phyloP scores from a whole-genome alignment of 805 yeast genomes.

The Myxozyma vanderwaltii region DNA sequence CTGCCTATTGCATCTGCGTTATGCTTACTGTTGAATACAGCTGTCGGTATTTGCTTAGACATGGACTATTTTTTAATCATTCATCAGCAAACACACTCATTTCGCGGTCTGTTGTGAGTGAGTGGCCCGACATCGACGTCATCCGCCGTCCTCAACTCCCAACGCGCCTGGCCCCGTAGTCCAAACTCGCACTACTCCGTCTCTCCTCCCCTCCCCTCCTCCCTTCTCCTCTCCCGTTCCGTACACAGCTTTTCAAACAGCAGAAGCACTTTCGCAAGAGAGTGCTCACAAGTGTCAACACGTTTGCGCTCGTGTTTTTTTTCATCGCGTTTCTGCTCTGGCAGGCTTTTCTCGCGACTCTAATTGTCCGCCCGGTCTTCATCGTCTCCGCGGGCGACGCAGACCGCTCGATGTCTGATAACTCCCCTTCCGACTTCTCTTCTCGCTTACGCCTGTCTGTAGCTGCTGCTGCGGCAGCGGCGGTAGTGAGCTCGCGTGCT shows the following conservation, averaged over 20 bases:
- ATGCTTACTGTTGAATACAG: no score
- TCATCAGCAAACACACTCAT: no score
- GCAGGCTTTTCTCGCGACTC: constrained; percentile 30
- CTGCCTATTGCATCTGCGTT: no score
- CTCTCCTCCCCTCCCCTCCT: no score
- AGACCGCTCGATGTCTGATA: background rate
- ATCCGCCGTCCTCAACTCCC: background rate
- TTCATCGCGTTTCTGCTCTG: constrained; percentile 31
- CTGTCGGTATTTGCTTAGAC: no score
- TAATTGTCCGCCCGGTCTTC: constrained; percentile 29
- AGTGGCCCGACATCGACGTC: no score
- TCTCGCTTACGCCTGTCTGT: constrained; percentile 5
- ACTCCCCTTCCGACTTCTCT: background rate
- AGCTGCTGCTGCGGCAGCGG: constrained; percentile 6
- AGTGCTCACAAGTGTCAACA: constrained; percentile 5
- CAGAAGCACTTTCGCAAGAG: background rate
- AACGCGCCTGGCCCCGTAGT: background rate
- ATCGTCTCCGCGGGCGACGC: constrained; percentile 8
- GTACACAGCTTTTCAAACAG: background rate
- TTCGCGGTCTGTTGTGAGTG: no score
- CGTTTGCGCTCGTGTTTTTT: constrained; percentile 19
- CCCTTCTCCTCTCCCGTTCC: no score
- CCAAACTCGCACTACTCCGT: no score
- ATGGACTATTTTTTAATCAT: no score
- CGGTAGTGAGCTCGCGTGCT: constrained; percentile 1